A percentile compares a stretch with the other conserved stretches of the same genome.
phyloP scores from a whole-genome alignment of 306 rosid genomes.

The Hippophae tibetana region DNA sequence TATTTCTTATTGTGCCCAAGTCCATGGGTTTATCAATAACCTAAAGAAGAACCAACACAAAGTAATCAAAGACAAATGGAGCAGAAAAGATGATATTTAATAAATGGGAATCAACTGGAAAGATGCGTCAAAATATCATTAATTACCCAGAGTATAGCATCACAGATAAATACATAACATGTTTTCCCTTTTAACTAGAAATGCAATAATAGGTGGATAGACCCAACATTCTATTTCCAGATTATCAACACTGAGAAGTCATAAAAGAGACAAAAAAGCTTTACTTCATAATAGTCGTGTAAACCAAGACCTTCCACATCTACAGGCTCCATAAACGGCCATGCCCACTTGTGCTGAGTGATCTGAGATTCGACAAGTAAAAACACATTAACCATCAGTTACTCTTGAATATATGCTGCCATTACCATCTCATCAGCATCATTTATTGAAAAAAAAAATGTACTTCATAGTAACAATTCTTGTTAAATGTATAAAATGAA shows the following conservation, averaged over 20 bases:
- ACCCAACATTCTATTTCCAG: background rate
- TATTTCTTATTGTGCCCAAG: constrained; percentile 69
- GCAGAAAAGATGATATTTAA: background rate
- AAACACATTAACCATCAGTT: constrained; percentile 5
- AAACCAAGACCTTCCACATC: constrained; percentile 73
- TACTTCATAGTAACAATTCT: background rate
- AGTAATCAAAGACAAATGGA: background rate
- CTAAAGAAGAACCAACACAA: constrained; percentile 26
- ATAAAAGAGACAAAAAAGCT: constrained; percentile 14
- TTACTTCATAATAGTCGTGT: constrained; percentile 71
- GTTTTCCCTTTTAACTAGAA: background rate
- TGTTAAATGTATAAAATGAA: no score
- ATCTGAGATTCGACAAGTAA: constrained; percentile 33
- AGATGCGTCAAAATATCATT: no score
- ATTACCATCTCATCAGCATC: background rate
- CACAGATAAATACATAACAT: background rate
- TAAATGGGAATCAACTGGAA: background rate
- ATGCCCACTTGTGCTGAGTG: constrained; percentile 80
- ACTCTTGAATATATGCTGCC: background rate
- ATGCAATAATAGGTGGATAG: background rate
- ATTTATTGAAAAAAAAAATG: background rate
- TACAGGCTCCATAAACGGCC: constrained; percentile 92
- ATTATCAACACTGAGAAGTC: background rate
- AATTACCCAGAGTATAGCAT: background rate
- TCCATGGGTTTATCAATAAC: constrained; percentile 99